Percentiles rank a stretch among this genome's conserved stretches.
Conservation (phyloP, 2,329 filamentous ascomycete genomes). For the Mycosphaerelloides madeirae region DNA sequence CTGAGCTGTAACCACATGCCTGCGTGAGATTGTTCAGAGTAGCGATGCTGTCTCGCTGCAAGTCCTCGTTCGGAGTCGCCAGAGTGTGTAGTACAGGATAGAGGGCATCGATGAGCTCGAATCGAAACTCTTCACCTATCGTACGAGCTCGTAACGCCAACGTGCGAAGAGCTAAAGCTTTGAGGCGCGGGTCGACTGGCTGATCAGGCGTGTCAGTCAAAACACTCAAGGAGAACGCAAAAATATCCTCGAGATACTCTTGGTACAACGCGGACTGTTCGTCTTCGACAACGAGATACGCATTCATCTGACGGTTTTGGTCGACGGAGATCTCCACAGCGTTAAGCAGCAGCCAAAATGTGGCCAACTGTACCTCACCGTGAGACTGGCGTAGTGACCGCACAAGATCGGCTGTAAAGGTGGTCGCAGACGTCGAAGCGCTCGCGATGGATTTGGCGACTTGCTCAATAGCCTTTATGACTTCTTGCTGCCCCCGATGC, state of each 20-base stretch:
- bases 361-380: conserved; percentile 59
- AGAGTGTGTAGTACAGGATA: conserved; percentile 90
- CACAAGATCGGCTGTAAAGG: conserved; percentile 60
- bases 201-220: conserved; percentile 44
- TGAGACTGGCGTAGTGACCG: conserved; percentile 56
- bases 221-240: conserved; percentile 61
- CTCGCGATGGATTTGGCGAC: conserved; percentile 34
- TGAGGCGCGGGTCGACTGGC: conserved; percentile 63
- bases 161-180: conserved; percentile 75
- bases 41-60: conserved; percentile 77
- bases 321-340: conserved; percentile 58
- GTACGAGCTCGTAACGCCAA: conserved; percentile 70
- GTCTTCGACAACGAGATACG: conserved; percentile 49
- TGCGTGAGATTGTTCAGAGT: conserved; percentile 75
- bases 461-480: conserved; percentile 24
- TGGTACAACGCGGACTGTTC: neutral
- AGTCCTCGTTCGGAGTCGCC: conserved; percentile 61
- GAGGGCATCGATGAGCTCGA: conserved; percentile 82
- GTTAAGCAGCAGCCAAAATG: conserved; percentile 76
- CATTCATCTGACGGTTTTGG: conserved; percentile 54
- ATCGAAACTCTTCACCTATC: conserved; percentile 64
- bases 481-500: conserved; percentile 24
- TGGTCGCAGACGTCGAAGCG: conserved; percentile 6
- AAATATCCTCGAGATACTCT: conserved; percentile 56
- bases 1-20: conserved; percentile 68